phyloP scores from a whole-genome alignment of 2,329 filamentous ascomycete genomes.

The Meredithiella fracta region DNA sequence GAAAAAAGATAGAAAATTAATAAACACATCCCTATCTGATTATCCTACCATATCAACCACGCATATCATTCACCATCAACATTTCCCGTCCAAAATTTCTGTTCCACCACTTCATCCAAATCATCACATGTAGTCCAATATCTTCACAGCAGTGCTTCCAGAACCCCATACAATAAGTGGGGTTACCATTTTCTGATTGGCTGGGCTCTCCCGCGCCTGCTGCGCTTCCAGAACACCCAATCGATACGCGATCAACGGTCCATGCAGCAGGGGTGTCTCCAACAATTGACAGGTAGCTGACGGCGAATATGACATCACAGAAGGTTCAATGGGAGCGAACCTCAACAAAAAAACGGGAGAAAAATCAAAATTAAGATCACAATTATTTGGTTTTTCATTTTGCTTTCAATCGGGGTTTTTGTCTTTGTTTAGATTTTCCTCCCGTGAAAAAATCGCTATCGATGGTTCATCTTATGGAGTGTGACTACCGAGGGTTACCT shows the following conservation, averaged over 20 bases:
- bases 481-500: not conserved
- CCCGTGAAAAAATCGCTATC: too few relatives aligned
- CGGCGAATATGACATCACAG: not conserved
- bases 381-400: too few relatives aligned
- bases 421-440: too few relatives aligned
- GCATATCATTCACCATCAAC: too few relatives aligned
- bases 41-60: too few relatives aligned
- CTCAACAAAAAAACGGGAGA: not conserved
- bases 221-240: conserved; percentile 12
- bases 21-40: too few relatives aligned
- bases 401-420: not conserved
- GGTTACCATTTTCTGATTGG: conserved; percentile 6
- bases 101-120: not conserved
- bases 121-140: not conserved
- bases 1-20: too few relatives aligned
- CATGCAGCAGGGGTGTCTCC: conserved; percentile 9
- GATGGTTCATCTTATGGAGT: not conserved
- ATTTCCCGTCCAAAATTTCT: too few relatives aligned
- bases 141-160: not conserved
- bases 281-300: not conserved
- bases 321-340: not conserved
- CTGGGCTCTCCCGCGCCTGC: conserved; percentile 7
- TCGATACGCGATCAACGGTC: conserved; percentile 6
- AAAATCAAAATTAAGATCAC: not conserved
- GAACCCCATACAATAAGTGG: conserved; percentile 1